A percentile compares a stretch with the other conserved stretches of the same genome.
Conservation (phyloP, 2,329 filamentous ascomycete species). For the Bipolaris zeicola region DNA sequence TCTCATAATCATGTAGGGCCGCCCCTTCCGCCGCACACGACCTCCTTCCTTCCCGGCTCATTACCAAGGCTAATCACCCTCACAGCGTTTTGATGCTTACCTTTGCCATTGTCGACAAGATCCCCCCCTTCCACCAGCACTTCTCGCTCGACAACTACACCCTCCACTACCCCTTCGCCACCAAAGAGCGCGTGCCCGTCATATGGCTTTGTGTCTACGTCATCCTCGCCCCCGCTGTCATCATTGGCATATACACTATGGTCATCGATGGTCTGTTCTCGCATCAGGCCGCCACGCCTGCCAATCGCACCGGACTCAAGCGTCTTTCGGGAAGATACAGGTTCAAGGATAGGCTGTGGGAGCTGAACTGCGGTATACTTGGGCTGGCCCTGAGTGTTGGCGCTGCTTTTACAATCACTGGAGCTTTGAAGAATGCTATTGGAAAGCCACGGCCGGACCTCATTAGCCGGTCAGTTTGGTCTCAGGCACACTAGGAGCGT, state of each 20-base stretch:
- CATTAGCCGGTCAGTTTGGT: slow-evolving; percentile 56
- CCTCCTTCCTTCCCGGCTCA: slow-evolving; percentile 38
- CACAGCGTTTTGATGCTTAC: slow-evolving; percentile 57
- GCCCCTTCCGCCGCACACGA: slow-evolving; percentile 36
- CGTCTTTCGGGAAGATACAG: slow-evolving; percentile 54
- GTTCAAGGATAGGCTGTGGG: slow-evolving; percentile 64
- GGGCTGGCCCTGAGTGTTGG: slow-evolving; percentile 61
- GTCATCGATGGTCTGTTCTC: slow-evolving; percentile 65
- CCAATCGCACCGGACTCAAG: slow-evolving; percentile 35
- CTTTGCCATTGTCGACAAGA: slow-evolving; percentile 60
- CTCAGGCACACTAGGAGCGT: background rate
- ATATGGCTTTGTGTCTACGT: slow-evolving; percentile 56
- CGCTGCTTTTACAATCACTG: slow-evolving; percentile 62
- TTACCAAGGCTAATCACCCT: slow-evolving; percentile 14
- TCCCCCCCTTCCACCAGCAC: slow-evolving; percentile 62
- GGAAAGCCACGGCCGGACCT: slow-evolving; percentile 65
- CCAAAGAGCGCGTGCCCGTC: slow-evolving; percentile 61
- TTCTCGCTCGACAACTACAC: slow-evolving; percentile 63
- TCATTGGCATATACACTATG: slow-evolving; percentile 62
- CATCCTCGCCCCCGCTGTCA: slow-evolving; percentile 54
- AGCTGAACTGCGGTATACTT: slow-evolving; percentile 65
- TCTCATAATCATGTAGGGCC: slow-evolving; percentile 61
- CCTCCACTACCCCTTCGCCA: slow-evolving; percentile 63
- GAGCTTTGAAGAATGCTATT: slow-evolving; percentile 63
- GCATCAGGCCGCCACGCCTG: slow-evolving; percentile 48